Conservation (phyloP, 225 moss, liverwort and hornwort species). For the Bryum argenteum region DNA sequence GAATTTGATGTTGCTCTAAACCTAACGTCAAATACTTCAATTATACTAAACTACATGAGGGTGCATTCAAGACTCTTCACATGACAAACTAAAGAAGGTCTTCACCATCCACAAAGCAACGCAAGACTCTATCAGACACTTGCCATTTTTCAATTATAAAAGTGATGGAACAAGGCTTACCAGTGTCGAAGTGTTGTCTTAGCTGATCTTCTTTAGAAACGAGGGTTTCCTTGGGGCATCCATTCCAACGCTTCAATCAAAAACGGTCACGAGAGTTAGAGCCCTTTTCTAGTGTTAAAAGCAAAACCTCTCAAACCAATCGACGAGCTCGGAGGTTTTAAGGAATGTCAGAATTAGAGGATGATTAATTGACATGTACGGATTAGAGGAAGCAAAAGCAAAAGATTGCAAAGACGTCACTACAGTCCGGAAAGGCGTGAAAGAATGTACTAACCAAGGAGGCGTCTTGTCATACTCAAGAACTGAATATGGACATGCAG, state of each 20-base stretch:
- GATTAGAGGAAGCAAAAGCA: background rate
- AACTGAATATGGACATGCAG: background rate
- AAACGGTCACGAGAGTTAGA: background rate
- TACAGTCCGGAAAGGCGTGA: background rate
- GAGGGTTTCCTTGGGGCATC: constrained; percentile 26
- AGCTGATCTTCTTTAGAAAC: constrained; percentile 52
- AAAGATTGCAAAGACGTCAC: constrained; percentile 11
- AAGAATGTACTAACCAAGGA: constrained; percentile 11
- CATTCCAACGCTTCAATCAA: constrained; percentile 24
- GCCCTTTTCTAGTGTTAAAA: background rate
- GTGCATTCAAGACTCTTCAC: background rate
- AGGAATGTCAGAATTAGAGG: background rate
- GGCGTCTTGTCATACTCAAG: constrained; percentile 5
- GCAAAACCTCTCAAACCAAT: background rate
- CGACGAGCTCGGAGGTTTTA: background rate
- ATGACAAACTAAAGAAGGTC: too few relatives aligned
- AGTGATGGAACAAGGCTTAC: constrained; percentile 13
- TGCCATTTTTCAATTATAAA: background rate
- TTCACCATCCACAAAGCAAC: too few relatives aligned
- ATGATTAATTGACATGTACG: background rate
- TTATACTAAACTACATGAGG: background rate
- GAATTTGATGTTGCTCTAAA: constrained; percentile 1
- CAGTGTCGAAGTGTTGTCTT: constrained; percentile 43
- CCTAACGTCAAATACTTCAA: background rate
- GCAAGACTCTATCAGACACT: too few relatives aligned